Conservation (phyloP, 768 basidiomycete species). For the Leucosporidium scottii region DNA sequence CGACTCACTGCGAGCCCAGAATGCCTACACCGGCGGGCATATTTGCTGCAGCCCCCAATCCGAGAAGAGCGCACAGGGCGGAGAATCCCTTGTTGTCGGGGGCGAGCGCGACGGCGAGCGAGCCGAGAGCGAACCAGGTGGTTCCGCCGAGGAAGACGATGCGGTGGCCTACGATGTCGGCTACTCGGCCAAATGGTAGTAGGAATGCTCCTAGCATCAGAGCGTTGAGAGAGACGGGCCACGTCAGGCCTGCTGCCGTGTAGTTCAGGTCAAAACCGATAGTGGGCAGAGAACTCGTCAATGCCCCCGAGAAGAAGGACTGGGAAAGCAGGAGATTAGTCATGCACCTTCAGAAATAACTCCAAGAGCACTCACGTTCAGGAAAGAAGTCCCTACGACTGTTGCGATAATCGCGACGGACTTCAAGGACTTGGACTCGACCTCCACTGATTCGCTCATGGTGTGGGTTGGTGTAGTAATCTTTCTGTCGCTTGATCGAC, state of each 20-base stretch:
- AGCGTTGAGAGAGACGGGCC: neutral
- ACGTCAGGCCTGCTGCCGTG: neutral
- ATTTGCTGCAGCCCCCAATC: neutral
- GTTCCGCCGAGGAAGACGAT: constrained; percentile 59
- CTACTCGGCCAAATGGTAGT: constrained; percentile 67
- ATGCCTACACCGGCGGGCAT: neutral
- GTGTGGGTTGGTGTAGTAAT: no score
- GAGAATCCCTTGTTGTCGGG: constrained; percentile 30
- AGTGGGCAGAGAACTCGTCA: neutral
- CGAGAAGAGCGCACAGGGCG: neutral
- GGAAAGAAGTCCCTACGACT: neutral
- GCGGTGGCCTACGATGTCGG: constrained; percentile 68
- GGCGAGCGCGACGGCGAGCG: constrained; percentile 60
- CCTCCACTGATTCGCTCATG: no score
- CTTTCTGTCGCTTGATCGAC: no score
- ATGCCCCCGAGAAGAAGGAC: neutral
- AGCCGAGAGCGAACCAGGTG: constrained; percentile 51
- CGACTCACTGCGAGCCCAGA: neutral
- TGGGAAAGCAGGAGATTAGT: neutral
- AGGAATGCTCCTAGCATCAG: constrained; percentile 44
- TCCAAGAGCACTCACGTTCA: neutral
- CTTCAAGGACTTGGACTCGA: no score
- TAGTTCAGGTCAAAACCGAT: neutral
- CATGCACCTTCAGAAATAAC: neutral
- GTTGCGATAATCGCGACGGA: neutral